Evolutionary conservation across 106 monocot species (phyloP).

Genomic region (Dioscorea alata): DNA sequence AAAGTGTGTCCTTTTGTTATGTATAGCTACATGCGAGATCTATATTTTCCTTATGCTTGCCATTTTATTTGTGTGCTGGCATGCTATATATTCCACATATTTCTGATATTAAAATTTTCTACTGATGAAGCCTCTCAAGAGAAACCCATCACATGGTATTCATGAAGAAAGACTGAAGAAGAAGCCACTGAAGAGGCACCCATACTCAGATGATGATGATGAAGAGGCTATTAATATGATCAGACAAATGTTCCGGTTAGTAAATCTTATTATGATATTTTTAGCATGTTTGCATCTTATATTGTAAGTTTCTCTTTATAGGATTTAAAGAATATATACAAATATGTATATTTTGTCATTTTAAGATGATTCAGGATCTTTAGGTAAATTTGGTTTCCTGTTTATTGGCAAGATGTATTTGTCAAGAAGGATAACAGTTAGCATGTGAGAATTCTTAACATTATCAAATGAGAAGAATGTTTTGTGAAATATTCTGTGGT

Average conservation of each 20-base stretch:
- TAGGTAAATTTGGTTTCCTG: too few species aligned
- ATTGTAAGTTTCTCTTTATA: background rate
- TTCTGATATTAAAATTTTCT: conserved; percentile 3
- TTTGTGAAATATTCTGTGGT: too few species aligned
- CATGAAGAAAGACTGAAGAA: conserved; percentile 26
- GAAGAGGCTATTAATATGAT: conserved; percentile 42
- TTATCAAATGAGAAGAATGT: too few species aligned
- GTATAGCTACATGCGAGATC: background rate
- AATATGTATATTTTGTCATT: background rate
- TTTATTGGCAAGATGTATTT: background rate
- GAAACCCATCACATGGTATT: conserved; percentile 12
- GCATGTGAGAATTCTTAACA: too few species aligned
- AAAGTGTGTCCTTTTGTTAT: background rate
- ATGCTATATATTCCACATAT: background rate
- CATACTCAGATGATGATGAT: conserved; percentile 33
- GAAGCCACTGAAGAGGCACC: conserved; percentile 23
- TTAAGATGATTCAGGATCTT: background rate
- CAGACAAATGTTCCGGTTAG: conserved; percentile 57
- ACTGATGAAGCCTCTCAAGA: conserved; percentile 44
- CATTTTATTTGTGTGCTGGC: too few species aligned
- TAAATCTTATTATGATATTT: background rate
- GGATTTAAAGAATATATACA: background rate
- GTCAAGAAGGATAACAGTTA: background rate
- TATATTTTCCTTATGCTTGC: background rate
- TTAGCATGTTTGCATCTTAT: background rate